Base-by-base conservation (phyloP, 148 eudicot species). In the Talinum fruticosum region DNA sequence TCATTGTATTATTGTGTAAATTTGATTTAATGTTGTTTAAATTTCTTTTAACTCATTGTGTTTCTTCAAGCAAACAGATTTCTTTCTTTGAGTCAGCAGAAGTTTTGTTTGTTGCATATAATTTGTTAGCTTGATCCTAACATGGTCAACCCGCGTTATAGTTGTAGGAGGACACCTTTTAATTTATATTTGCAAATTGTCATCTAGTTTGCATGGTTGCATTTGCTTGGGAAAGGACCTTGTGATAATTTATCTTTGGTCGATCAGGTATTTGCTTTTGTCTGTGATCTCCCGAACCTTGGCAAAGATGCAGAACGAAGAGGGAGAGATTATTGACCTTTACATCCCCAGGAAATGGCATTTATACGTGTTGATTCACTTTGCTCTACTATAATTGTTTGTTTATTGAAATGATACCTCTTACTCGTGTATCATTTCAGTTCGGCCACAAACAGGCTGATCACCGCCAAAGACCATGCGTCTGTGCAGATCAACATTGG, bases 401-500 rank as follows among this genome's bases (percentile, higher is more conserved):
- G 19, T 19, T 51, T 51, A 10, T 41, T 18, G n/a, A 18, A 51
- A 51, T 51, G 19, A 51, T 18, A 4, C 57, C 23, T 19, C 64
- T 59, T 29, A 59, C 6, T n/a, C n/a, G 8, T 23, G 6, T 59
- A 29, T 23, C 28, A 23, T 23, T 59, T 59, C 81, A 85, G 87
- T 71, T 85, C 88, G 23, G 83, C 83, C 57, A 79, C 87, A 69
- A 83, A 85, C 57, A 79, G 82, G 83, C 82, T 85, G 69, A 83
- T 87, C 26, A 85, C 85, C 5, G 82, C 81, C 0, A 83, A 85
- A 80, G 84, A 85, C 65, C 83, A 85, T 5, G 86, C 89, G 10
- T 79, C 87, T 10, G 85, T 85, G 49, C 86, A 85, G 80, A 66
- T 87, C 51, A 83, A 83, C 62, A 30, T 76, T 79, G 86, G 88